phyloP scores from a whole-genome alignment of 495 filamentous ascomycete genomes.

The Geoglossum glabrum region DNA sequence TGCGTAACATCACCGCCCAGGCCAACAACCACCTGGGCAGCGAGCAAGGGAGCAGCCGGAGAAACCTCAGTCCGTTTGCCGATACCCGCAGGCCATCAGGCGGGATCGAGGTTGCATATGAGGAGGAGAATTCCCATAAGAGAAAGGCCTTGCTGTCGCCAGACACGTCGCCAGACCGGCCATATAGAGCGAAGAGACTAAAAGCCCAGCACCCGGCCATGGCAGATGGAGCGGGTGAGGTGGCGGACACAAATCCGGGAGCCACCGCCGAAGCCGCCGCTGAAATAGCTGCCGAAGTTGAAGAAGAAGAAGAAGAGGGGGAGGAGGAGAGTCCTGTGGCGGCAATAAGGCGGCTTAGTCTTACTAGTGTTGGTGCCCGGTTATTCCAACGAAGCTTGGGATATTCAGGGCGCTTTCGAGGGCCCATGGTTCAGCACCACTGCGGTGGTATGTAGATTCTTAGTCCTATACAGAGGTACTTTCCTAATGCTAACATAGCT shows the following conservation, averaged over 20 bases:
- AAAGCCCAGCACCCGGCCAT: background rate
- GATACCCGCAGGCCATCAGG: background rate
- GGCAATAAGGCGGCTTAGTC: slow-evolving; percentile 4
- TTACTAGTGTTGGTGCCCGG: background rate
- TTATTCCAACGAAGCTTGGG: slow-evolving; percentile 4
- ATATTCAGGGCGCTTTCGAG: background rate
- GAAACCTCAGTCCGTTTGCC: background rate
- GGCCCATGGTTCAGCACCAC: background rate
- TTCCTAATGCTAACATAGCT: background rate
- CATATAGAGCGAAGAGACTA: background rate
- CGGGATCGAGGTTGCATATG: background rate
- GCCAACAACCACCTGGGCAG: slow-evolving; percentile 34
- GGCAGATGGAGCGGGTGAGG: background rate
- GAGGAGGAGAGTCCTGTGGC: background rate
- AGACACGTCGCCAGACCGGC: background rate
- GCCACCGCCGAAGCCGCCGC: background rate
- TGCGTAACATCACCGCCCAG: slow-evolving; percentile 49
- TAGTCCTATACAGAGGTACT: background rate
- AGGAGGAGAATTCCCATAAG: background rate
- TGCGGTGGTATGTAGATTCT: background rate
- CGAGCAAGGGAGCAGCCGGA: background rate
- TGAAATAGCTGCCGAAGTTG: background rate
- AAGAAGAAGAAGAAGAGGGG: background rate
- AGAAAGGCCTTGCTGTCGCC: background rate
- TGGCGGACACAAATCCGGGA: background rate